phyloP scores from a whole-genome alignment of 371 early-diverging fungal genomes.

The Mucor plumbeus region DNA sequence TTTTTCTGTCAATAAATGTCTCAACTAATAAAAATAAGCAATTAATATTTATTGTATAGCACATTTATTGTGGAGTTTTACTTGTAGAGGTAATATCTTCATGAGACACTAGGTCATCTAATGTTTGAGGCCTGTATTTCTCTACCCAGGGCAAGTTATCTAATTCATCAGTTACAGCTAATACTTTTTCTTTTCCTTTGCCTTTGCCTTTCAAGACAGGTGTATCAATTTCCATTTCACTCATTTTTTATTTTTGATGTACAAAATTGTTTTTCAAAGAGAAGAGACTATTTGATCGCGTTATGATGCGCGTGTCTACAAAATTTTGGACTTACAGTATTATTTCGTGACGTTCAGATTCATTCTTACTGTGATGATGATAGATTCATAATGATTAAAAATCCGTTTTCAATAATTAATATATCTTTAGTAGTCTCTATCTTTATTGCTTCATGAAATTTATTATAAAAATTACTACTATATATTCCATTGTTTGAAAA shows the following conservation, averaged over 20 bases:
- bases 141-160: conserved; percentile 78
- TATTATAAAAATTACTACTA: too few relatives aligned
- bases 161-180: conserved; percentile 13
- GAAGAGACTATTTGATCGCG: conserved; percentile 6
- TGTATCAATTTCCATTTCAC: conserved; percentile 37
- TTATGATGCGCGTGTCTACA: conserved; percentile 7
- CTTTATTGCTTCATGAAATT: too few relatives aligned
- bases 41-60: neutral
- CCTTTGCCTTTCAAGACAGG: conserved; percentile 17
- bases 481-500: too few relatives aligned
- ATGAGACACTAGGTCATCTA: conserved; percentile 93
- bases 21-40: conserved; percentile 61
- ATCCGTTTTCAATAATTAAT: too few relatives aligned
- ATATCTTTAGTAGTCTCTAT: too few relatives aligned
- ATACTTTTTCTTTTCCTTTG: conserved; percentile 43
- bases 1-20: conserved; percentile 84
- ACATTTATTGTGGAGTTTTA: conserved; percentile 35
- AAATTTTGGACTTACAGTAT: neutral
- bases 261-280: neutral
- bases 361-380: too few relatives aligned
- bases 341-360: too few relatives aligned
- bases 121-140: conserved; percentile 88
- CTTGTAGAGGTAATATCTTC: conserved; percentile 88
- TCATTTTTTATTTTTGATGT: conserved; percentile 22
- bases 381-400: too few relatives aligned